A percentile compares a stretch with the other conserved stretches of the same genome.
Conservation (phyloP, 176 grass and related monocot genomes). For the Tillandsia fasciculata region DNA sequence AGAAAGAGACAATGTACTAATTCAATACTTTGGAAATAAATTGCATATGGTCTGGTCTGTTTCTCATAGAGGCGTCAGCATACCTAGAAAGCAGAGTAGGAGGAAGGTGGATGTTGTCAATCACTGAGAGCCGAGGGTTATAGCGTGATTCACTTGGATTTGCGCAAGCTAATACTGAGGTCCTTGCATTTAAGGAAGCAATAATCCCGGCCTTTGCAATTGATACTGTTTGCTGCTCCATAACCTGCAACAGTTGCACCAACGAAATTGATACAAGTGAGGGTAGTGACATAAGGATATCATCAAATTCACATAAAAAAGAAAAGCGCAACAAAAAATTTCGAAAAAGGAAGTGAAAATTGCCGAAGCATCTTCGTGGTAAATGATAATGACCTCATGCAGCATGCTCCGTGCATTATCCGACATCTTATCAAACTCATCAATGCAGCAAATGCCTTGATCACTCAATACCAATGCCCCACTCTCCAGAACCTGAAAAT, state of each 20-base stretch:
- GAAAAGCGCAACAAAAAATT: not conserved
- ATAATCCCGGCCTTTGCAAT: slow-evolving; percentile 99
- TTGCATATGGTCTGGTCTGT: not conserved
- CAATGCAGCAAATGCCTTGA: slow-evolving; percentile 94
- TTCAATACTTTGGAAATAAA: not conserved
- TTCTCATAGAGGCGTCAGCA: not conserved
- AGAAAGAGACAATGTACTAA: slow-evolving; percentile 14
- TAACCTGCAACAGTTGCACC: slow-evolving; percentile 50
- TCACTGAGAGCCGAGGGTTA: slow-evolving; percentile 87
- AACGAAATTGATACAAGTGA: slow-evolving; percentile 3
- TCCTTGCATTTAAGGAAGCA: slow-evolving; percentile 95
- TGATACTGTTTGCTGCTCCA: slow-evolving; percentile 99
- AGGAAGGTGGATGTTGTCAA: slow-evolving; percentile 94
- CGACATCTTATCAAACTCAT: slow-evolving; percentile 99
- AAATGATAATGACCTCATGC: slow-evolving; percentile 52
- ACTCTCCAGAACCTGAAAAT: slow-evolving; percentile 85
- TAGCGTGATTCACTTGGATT: slow-evolving; percentile 96
- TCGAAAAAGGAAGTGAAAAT: not conserved
- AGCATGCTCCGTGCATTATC: slow-evolving; percentile 99
- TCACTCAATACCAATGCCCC: slow-evolving; percentile 95
- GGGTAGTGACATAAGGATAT: not conserved
- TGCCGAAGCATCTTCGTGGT: too few relatives aligned
- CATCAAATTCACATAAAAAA: not conserved
- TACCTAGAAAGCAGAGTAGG: slow-evolving; percentile 96
- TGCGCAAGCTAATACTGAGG: slow-evolving; percentile 90